Conservation (phyloP, 2,329 filamentous ascomycete genomes). For the Apiospora sp. region DNA sequence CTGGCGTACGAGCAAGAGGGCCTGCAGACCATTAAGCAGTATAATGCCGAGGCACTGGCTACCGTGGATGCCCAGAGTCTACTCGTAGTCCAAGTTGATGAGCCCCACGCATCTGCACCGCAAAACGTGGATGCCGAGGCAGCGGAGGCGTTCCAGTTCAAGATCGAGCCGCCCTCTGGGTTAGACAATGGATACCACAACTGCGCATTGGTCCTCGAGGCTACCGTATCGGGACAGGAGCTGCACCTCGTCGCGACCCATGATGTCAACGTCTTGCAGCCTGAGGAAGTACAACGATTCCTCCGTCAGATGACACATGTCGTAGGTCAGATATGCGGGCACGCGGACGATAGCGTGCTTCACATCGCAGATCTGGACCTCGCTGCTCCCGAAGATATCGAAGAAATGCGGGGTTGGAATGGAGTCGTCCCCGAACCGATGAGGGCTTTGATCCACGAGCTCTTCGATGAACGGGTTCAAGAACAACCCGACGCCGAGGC, state of each 20-base stretch:
- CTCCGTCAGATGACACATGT: conserved; percentile 26
- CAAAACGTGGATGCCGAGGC: conserved; percentile 17
- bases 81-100: conserved; percentile 24
- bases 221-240: conserved; percentile 5
- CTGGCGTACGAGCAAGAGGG: conserved; percentile 24
- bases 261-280: conserved; percentile 21
- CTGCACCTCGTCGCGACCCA: conserved; percentile 23
- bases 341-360: neutral
- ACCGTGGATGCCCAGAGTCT: conserved; percentile 24
- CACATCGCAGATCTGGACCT: conserved; percentile 24
- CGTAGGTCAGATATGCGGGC: conserved; percentile 3
- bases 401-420: conserved; percentile 17
- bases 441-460: conserved; percentile 3
- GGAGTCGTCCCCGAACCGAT: neutral
- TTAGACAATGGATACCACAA: neutral
- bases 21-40: conserved; percentile 26
- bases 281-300: conserved; percentile 25
- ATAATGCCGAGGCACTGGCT: conserved; percentile 24
- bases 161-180: neutral
- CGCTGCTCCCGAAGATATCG: conserved; percentile 5
- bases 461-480: neutral
- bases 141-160: neutral
- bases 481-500: conserved; percentile 9
- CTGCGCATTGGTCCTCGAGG: conserved; percentile 13
- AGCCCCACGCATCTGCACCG: conserved; percentile 14